Percentiles rank a stretch among this genome's conserved stretches.
phyloP scores from a whole-genome alignment of 2,329 filamentous ascomycete species.

The Trichoderma sp. region DNA sequence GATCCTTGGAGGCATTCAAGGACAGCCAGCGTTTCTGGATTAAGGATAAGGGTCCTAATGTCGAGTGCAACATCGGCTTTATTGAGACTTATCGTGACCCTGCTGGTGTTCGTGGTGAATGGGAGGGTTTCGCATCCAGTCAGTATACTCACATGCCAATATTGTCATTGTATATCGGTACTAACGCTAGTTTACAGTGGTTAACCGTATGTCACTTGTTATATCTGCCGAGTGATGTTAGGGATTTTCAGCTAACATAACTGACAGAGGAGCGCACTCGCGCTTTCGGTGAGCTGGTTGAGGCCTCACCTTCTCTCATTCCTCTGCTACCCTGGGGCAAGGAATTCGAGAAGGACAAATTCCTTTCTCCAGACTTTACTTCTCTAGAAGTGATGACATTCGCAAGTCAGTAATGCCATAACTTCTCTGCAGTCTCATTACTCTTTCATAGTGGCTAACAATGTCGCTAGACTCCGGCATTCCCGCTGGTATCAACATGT shows the following conservation, averaged over 20 bases:
- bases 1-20: slow-evolving; percentile 75
- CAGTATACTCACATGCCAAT: slow-evolving; percentile 19
- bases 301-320: slow-evolving; percentile 77
- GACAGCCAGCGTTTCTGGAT: slow-evolving; percentile 80
- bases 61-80: slow-evolving; percentile 80
- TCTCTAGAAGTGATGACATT: slow-evolving; percentile 90
- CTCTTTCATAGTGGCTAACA: slow-evolving; percentile 32
- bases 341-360: slow-evolving; percentile 95
- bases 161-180: background rate
- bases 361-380: slow-evolving; percentile 93
- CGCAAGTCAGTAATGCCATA: slow-evolving; percentile 28
- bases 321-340: slow-evolving; percentile 83
- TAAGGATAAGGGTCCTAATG: slow-evolving; percentile 73
- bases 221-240: background rate
- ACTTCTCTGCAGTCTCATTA: background rate
- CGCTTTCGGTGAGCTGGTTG: slow-evolving; percentile 82
- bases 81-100: slow-evolving; percentile 85
- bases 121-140: slow-evolving; percentile 77
- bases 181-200: slow-evolving; percentile 42
- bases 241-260: background rate
- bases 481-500: slow-evolving; percentile 65
- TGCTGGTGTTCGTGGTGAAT: slow-evolving; percentile 75
- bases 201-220: slow-evolving; percentile 57
- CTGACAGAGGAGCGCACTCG: slow-evolving; percentile 70
- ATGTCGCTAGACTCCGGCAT: slow-evolving; percentile 53